Evolutionary conservation across 2,329 filamentous ascomycete species (phyloP), one percentile per base, ranked within the genome.

Genomic region (Lojkania enalia): DNA sequence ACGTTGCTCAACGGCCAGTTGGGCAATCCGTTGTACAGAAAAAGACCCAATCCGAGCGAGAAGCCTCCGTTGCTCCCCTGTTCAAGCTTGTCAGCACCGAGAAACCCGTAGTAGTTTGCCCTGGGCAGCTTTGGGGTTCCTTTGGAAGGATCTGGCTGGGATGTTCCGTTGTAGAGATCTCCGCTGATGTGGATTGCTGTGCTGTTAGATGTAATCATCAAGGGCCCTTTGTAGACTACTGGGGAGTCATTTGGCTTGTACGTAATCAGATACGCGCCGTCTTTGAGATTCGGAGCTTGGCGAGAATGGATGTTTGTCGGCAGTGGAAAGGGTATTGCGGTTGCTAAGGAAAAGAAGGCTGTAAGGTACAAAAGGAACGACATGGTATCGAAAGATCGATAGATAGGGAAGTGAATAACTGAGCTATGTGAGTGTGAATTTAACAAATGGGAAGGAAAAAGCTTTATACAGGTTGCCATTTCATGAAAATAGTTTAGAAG

Each of bases 131-230:
- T 42, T 2, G 48, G 48, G 16, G 16, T 44, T 20, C 48, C 48
- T 13, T 43, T 36, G 9, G 48, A 35, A 4, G 48, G 48, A 20
- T 41, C 38, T 18, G 48, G 48, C 13, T 33, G 21, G 4, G 33
- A 31, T 12, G 48, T 51, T 3, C 44, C 32, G 14, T 44, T 51
- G 37, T 51, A 51, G 4, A 47, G 36, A 21, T 51, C 48, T 11
- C 44, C 48, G 33, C 23, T 39, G 30, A 51, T 48, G 36, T 20
- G 35, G 16, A 35, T 23, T 2, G 35, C 13, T 6, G 39, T 20
- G 16, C n/a, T 18, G 19, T 44, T 44, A 7, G 39, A 41, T 14
- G 44, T 44, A 4, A 51, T 27, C n/a, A 44, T 39, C 6, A 51
- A 21, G 11, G 42, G 33, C 15, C 48, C 48, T 31, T 39, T 42